These are phyloP conservation scores for Annulohypoxylon truncatum DNA, from an alignment of 2,329 filamentous ascomycete species.

Conservation along the genomic window DNA sequence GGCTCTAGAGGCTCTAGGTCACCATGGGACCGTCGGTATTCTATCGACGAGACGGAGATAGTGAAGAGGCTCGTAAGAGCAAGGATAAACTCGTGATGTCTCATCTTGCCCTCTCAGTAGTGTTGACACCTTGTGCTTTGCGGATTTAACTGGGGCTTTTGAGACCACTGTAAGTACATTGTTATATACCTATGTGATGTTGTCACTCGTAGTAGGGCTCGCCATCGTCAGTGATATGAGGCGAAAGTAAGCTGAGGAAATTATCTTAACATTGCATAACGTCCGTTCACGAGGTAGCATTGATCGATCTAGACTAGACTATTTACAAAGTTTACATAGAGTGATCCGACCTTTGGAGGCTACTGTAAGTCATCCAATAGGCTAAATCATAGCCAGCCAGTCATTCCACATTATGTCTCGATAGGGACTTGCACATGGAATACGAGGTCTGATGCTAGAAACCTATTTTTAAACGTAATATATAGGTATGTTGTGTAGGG, in stretches of 20 bases:
- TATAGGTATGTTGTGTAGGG: background rate
- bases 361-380: conserved; percentile 11
- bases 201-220: background rate
- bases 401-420: background rate
- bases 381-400: conserved; percentile 31
- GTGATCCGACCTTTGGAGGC: background rate
- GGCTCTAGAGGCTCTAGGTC: conserved; percentile 24
- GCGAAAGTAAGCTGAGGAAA: background rate
- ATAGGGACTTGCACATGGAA: background rate
- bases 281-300: conserved; percentile 27
- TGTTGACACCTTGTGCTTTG: background rate
- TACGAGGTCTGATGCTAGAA: conserved; percentile 6
- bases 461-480: conserved; percentile 19
- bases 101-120: conserved; percentile 13
- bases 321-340: background rate
- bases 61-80: conserved; percentile 22
- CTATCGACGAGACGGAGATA: conserved; percentile 2
- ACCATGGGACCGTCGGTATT: background rate
- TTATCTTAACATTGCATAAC: conserved; percentile 23
- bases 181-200: background rate
- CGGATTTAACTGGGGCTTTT: background rate
- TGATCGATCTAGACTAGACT: conserved; percentile 21
- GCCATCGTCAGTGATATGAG: background rate
- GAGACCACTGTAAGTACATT: background rate
- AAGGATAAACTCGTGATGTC: background rate